Percentiles rank a stretch among this genome's conserved stretches.
phyloP scores from a whole-genome alignment of 2,329 filamentous ascomycete genomes.

The Verticillium alfalfae region DNA sequence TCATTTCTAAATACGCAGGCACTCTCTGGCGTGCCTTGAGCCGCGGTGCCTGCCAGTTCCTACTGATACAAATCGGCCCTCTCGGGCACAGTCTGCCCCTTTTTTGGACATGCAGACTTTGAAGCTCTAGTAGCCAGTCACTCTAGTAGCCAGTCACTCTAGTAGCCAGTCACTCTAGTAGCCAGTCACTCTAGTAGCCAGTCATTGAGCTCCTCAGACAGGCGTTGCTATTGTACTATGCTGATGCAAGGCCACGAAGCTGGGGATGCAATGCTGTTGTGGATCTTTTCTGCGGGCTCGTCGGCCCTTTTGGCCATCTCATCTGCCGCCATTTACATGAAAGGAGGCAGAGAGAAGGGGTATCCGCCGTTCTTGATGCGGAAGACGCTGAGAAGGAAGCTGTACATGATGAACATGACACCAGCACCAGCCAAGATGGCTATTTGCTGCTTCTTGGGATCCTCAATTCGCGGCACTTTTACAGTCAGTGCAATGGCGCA shows the following conservation, averaged over 20 bases:
- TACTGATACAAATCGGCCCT: neutral
- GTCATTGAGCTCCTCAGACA: neutral
- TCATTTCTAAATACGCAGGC: neutral
- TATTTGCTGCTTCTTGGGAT: constrained; percentile 72
- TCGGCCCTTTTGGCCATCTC: neutral
- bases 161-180: neutral
- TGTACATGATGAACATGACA: constrained; percentile 79
- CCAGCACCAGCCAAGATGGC: constrained; percentile 75
- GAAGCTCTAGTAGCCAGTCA: neutral
- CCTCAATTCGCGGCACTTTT: constrained; percentile 84
- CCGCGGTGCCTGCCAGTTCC: neutral
- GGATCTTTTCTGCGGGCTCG: neutral
- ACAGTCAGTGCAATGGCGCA: constrained; percentile 85
- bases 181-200: neutral
- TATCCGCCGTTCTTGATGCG: constrained; percentile 92
- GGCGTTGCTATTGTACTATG: neutral
- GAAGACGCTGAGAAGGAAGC: constrained; percentile 91
- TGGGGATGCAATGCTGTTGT: neutral
- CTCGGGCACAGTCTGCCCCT: neutral
- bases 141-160: neutral
- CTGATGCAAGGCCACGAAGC: neutral
- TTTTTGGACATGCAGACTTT: neutral
- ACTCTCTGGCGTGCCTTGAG: neutral
- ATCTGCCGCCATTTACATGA: constrained; percentile 44
- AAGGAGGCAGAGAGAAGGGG: constrained; percentile 89